Conservation (phyloP, 441 rosid species). For the Cnidoscolus chayamansa region DNA sequence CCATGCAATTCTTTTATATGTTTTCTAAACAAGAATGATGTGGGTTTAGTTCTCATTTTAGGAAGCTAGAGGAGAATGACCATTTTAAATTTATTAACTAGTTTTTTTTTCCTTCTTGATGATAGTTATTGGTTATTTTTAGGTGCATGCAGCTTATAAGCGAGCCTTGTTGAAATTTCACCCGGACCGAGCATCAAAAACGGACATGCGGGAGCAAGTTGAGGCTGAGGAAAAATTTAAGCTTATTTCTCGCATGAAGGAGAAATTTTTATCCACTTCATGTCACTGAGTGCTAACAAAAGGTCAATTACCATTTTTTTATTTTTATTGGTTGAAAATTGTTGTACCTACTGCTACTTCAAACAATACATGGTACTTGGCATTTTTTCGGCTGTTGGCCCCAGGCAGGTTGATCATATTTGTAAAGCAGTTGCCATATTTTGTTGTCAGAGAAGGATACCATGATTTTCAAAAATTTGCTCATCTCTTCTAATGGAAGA, state of each 20-base stretch:
- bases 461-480: background rate
- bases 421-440: background rate
- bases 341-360: background rate
- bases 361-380: background rate
- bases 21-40: background rate
- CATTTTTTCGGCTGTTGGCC: background rate
- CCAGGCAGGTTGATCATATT: background rate
- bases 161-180: conserved; percentile 73
- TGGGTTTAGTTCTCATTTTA: background rate
- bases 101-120: background rate
- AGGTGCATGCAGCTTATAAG: conserved; percentile 79
- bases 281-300: background rate
- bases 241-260: conserved; percentile 84
- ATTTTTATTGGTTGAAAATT: background rate
- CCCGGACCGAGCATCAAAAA: conserved; percentile 78
- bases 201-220: conserved; percentile 63
- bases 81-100: background rate
- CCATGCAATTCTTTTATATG: background rate
- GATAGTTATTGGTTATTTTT: conserved; percentile 23
- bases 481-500: background rate
- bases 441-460: too few species aligned
- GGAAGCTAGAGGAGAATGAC: background rate
- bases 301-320: background rate
- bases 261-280: conserved; percentile 37
- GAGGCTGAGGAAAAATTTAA: conserved; percentile 92